Evolutionary conservation across 2,329 filamentous ascomycete species (phyloP).

Genomic region (Stagonosporopsis vannaccii): DNA sequence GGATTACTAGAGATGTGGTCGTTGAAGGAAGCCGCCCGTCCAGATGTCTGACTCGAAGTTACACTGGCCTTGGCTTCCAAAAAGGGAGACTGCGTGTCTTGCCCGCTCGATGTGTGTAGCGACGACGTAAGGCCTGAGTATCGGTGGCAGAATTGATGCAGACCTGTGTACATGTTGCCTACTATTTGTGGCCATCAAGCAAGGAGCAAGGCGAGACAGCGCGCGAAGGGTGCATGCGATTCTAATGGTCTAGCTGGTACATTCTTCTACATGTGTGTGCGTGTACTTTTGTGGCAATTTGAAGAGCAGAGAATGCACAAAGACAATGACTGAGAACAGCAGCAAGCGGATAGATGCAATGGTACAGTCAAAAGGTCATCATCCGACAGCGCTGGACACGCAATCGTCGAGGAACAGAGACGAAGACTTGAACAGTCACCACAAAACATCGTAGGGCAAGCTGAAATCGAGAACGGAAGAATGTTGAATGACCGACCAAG

Average conservation of each 20-base stretch:
- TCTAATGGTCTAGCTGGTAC: slow-evolving; percentile 4
- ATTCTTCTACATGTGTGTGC: slow-evolving; percentile 14
- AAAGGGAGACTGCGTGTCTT: too few relatives aligned
- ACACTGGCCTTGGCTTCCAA: neutral
- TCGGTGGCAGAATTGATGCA: neutral
- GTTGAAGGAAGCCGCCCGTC: neutral
- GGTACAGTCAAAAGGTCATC: neutral
- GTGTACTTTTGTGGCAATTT: slow-evolving; percentile 14
- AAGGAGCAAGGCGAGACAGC: neutral
- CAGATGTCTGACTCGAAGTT: neutral
- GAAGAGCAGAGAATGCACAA: slow-evolving; percentile 8
- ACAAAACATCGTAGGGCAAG: slow-evolving; percentile 12
- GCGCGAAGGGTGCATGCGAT: neutral
- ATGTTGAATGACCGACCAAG: slow-evolving; percentile 21
- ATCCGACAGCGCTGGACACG: neutral
- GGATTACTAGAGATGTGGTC: neutral
- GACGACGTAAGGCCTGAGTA: too few relatives aligned
- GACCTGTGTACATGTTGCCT: neutral
- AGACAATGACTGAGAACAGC: neutral
- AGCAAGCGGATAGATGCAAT: slow-evolving; percentile 9
- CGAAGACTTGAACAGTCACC: slow-evolving; percentile 8
- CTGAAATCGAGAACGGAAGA: slow-evolving; percentile 13
- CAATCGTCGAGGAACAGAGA: neutral
- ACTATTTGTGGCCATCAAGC: neutral
- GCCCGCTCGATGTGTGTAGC: too few relatives aligned